Conservation (phyloP, 2,329 filamentous ascomycete species). For the Alternaria incomplexa region DNA sequence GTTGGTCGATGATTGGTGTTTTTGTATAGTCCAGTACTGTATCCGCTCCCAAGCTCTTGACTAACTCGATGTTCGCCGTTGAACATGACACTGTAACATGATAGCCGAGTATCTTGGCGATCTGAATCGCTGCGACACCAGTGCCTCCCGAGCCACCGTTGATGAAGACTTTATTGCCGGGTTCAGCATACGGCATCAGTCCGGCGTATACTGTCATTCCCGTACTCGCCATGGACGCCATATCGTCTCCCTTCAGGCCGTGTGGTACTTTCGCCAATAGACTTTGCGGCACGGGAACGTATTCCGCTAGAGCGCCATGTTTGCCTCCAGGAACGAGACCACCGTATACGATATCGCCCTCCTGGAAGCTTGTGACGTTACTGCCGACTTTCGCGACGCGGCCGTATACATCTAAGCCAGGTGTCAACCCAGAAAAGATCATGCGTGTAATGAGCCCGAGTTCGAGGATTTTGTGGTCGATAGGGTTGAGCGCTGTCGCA, state of each 20-base stretch:
- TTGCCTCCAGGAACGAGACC: conserved; percentile 22
- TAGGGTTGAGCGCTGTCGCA: conserved; percentile 61
- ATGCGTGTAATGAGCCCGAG: conserved; percentile 49
- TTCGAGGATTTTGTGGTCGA: conserved; percentile 67
- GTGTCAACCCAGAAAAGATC: conserved; percentile 50
- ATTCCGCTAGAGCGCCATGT: conserved; percentile 44
- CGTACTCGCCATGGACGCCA: conserved; percentile 36
- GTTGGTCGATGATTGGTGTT: conserved; percentile 51
- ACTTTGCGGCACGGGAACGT: conserved; percentile 18
- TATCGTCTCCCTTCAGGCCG: conserved; percentile 27
- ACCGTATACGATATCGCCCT: conserved; percentile 46
- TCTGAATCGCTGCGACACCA: conserved; percentile 65
- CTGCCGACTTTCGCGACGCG: conserved; percentile 46
- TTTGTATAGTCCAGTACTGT: conserved; percentile 64
- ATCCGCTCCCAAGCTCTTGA: conserved; percentile 64
- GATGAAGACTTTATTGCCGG: conserved; percentile 60
- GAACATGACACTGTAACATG: conserved; percentile 65
- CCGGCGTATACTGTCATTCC: conserved; percentile 45
- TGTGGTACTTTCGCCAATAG: conserved; percentile 14
- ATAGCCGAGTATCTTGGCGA: conserved; percentile 64
- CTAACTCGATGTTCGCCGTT: conserved; percentile 60
- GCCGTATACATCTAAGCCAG: conserved; percentile 58
- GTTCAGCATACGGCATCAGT: conserved; percentile 22
- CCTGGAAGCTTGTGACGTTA: conserved; percentile 19
- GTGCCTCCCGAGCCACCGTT: conserved; percentile 67